phyloP scores from a whole-genome alignment of 2,329 filamentous ascomycete genomes.

The Pyricularia sp. region DNA sequence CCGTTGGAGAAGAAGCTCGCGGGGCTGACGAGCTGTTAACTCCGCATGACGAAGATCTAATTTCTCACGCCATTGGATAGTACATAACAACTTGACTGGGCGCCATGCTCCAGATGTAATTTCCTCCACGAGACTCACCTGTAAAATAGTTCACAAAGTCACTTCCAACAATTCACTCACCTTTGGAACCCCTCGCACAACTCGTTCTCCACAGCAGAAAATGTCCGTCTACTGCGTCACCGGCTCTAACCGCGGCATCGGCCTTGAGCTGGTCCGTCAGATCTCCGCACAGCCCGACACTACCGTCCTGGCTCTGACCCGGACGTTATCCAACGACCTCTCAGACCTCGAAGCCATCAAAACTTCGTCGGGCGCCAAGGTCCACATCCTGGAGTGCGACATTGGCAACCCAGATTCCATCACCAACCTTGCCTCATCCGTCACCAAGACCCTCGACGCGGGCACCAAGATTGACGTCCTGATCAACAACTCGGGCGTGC shows the following conservation, averaged over 20 bases:
- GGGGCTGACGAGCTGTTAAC: background rate
- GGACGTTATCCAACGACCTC: constrained; percentile 16
- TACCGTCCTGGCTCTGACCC: constrained; percentile 18
- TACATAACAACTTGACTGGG: background rate
- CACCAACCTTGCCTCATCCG: constrained; percentile 13
- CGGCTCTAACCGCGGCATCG: constrained; percentile 21
- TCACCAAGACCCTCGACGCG: constrained; percentile 16
- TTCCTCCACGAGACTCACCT: background rate
- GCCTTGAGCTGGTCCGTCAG: constrained; percentile 22
- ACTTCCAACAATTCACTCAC: background rate
- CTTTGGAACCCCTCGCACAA: background rate
- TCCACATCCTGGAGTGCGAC: constrained; percentile 20
- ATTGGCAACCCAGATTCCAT: constrained; percentile 23
- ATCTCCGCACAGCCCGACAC: constrained; percentile 15
- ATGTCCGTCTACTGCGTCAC: constrained; percentile 23
- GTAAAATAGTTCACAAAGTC: background rate
- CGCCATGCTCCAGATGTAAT: background rate
- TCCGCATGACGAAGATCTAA: background rate
- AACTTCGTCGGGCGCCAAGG: constrained; percentile 11
- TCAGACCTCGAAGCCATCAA: constrained; percentile 14
- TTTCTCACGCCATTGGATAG: too few relatives aligned
- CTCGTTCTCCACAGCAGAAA: background rate
- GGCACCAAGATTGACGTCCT: constrained; percentile 23
- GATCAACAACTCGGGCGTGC: constrained; percentile 24
- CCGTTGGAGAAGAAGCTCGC: background rate